phyloP scores from a whole-genome alignment of 192 early-diverging fungal species.

The Chytriomyces sp. region DNA sequence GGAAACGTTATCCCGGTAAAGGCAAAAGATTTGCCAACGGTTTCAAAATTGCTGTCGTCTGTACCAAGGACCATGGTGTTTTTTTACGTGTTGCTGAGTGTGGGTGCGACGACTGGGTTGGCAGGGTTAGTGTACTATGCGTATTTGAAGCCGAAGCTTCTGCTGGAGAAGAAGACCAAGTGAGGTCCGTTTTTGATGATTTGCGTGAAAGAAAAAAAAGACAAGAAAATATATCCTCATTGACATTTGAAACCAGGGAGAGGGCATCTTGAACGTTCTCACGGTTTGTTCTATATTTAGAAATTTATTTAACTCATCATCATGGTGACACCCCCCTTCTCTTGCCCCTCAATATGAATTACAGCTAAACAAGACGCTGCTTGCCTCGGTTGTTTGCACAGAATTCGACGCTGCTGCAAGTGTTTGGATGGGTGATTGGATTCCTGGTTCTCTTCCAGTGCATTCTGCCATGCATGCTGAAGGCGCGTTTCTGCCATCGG shows the following conservation, averaged over 20 bases:
- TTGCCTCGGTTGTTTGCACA: background rate
- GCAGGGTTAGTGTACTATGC: conserved; percentile 24
- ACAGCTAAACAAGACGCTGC: background rate
- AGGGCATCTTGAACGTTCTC: background rate
- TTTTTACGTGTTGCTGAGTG: conserved; percentile 26
- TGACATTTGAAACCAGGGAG: background rate
- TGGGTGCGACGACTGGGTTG: conserved; percentile 21
- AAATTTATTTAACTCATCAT: background rate
- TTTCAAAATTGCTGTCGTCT: conserved; percentile 29
- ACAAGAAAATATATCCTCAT: background rate
- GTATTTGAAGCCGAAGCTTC: conserved; percentile 31
- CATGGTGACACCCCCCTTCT: background rate
- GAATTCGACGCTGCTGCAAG: too few relatives aligned
- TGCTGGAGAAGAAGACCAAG: conserved; percentile 27
- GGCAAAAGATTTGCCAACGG: conserved; percentile 35
- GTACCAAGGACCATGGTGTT: conserved; percentile 32
- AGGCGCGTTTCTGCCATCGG: background rate
- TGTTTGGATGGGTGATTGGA: background rate
- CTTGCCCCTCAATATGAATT: background rate
- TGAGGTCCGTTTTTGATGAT: background rate
- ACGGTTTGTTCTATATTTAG: background rate
- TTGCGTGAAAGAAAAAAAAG: background rate
- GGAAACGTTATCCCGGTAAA: conserved; percentile 32
- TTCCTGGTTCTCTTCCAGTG: background rate
- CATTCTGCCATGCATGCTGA: background rate